Evolutionary conservation across 805 yeast species (phyloP), one percentile per base, ranked within the genome.

Genomic region (Saccharomycopsis lassenensis): DNA sequence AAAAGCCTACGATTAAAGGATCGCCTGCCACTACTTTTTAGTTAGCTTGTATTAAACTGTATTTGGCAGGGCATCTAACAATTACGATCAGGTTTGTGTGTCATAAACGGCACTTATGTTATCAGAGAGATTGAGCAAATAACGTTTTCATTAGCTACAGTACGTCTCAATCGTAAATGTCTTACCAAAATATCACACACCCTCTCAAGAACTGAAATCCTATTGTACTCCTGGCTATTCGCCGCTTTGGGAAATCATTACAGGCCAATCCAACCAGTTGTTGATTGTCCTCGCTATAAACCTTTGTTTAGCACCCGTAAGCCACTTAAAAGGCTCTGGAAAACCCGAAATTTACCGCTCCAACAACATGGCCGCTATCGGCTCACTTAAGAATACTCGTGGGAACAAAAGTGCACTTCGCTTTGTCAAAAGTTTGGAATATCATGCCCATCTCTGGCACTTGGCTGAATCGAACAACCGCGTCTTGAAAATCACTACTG

Each of bases 361-460:
- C 6, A 8, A 7, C 31, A 19, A 5, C 20, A 19, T 28, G 20
- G 20, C 17, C 20, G n/a, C n/a, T n/a, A n/a, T n/a, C 17, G 5
- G n/a, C 31, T 17, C 14, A 17, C 20, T 29, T 16, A 4, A 33
- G 14, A 5, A 24, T 18, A 7, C 15, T 19, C 4, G 36, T 24
- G 22, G 36, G 12, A 16, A 33, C 14, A 24, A 24, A 33, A 7
- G 4, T 17, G n/a, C 19, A 5, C 6, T 7, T 12, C 7, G 5
- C 22, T 5, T 25, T 16, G 19, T 33, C 30, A 14, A 16, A 33
- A 11, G 11, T 33, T 18, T 29, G 19, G 19, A 35, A 35, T 18
- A 35, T 29, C 11, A 35, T 4, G 14, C 38, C 33, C 8, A 35
- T 14, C 16, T 26, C 12, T 26, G 12, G 12, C 29, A 7, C 29